Base-by-base conservation (phyloP, 208 protist species). In the Tritrichomonas musculus region DNA sequence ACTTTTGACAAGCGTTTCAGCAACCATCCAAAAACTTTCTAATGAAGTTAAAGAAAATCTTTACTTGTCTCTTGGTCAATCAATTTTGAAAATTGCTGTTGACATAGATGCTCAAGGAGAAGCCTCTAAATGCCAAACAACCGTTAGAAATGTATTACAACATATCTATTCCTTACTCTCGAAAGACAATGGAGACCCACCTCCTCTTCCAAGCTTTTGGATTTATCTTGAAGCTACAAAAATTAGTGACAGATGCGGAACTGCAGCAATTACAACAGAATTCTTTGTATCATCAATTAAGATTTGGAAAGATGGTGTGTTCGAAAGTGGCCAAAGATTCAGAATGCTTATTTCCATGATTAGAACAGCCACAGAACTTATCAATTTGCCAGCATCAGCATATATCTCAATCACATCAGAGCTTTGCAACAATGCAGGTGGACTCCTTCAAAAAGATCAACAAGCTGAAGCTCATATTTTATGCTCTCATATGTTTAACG, bases 401-500 rank as follows among this genome's bases (percentile, higher is more conserved):
- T 88, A 88, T 47, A 53, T 27, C 25, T 57, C 47, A 53, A 88
- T 88, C 47, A 88, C 77, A 39, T 60, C 47, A 33, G 47, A 53
- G 36, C 9, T 88, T 2, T 88, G 77, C 47, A 57, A 27, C 20
- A 53, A 47, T 27, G 77, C 47, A 0, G 4, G 27, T 39, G 47
- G 47, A 33, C 30, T 88, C 4, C 30, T 88, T 1, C 41, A 44
- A n/a, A 88, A 88, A 47, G 77, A 88, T 8, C 77, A 88, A 50
- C 77, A 57, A 20, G 77, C 77, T 17, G 77, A 88, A 57, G 77
- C 77, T 20, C 77, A 88, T 57, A 4, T 88, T 3, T 50, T 88
- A 1, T 88, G 77, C 47, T 44, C 77, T 2, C 77, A 88, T 30
- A 88, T 88, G 77, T 88, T 88, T 30, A 88, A 88, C 17, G 77